Evolutionary conservation across 169 alveolate genomes (phyloP).

Genomic region (Blepharisma undulans): DNA sequence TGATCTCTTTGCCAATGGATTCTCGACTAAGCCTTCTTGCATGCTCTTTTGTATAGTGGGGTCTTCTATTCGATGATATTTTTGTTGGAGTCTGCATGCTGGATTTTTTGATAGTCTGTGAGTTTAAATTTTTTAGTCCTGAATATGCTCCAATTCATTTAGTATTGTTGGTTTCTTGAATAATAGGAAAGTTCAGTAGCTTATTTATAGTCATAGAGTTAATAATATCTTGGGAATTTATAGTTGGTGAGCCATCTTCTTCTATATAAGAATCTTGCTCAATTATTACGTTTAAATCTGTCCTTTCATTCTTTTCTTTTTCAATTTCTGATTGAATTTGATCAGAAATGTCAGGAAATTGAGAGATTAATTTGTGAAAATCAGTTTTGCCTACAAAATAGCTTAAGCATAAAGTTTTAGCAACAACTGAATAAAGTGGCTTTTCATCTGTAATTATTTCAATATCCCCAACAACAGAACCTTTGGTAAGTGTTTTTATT

Average conservation of each 20-base stretch:
- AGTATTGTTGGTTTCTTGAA: neutral
- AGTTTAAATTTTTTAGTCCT: neutral
- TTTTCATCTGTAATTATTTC: slow-evolving; percentile 38
- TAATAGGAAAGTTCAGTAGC: neutral
- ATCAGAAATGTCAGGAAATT: slow-evolving; percentile 50
- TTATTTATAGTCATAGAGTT: neutral
- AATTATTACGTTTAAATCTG: neutral
- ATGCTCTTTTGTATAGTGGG: neutral
- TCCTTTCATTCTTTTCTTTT: neutral
- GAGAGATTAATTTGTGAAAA: slow-evolving; percentile 39
- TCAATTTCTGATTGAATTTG: slow-evolving; percentile 42
- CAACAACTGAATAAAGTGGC: slow-evolving; percentile 47
- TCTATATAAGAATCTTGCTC: neutral
- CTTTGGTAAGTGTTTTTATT: slow-evolving; percentile 36
- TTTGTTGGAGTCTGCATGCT: no score
- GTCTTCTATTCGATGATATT: neutral
- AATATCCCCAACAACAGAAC: slow-evolving; percentile 46
- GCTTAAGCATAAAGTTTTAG: slow-evolving; percentile 54
- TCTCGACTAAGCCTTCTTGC: neutral
- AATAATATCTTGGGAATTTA: neutral
- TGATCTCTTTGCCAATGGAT: slow-evolving; percentile 22
- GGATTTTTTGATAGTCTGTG: neutral
- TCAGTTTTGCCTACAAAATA: slow-evolving; percentile 44
- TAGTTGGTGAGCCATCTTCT: neutral
- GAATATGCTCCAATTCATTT: neutral